These are phyloP conservation scores for Parsonsia alboflavescens DNA, from an alignment of 257 asterid genomes.

Conservation along the genomic window DNA sequence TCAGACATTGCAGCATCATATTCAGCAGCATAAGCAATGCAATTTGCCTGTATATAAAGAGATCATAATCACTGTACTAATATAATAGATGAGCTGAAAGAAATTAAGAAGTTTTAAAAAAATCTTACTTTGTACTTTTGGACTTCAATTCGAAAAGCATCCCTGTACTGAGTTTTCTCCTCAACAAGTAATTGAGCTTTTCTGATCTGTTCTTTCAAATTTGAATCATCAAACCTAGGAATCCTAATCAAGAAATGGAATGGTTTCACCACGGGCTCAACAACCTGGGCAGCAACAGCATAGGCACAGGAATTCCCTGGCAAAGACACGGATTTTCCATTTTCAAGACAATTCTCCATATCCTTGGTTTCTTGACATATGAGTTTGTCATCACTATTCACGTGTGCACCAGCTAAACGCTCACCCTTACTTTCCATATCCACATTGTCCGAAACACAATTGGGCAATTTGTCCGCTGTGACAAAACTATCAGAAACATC, in stretches of 20 bases:
- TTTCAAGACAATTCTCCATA: slow-evolving; percentile 29
- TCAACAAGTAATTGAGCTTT: slow-evolving; percentile 62
- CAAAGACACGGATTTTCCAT: slow-evolving; percentile 26
- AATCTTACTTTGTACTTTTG: slow-evolving; percentile 61
- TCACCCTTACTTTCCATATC: slow-evolving; percentile 29
- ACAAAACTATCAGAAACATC: slow-evolving; percentile 21
- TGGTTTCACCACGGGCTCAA: slow-evolving; percentile 35
- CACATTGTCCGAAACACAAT: slow-evolving; percentile 22
- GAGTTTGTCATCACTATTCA: slow-evolving; percentile 7
- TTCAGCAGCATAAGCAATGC: slow-evolving; percentile 54
- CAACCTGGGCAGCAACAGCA: slow-evolving; percentile 22
- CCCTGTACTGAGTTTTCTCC: slow-evolving; percentile 74
- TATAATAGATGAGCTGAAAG: background rate
- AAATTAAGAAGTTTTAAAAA: background rate
- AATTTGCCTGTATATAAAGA: slow-evolving; percentile 50
- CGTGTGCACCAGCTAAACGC: slow-evolving; percentile 24
- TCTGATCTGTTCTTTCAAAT: slow-evolving; percentile 52
- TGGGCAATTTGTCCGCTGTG: slow-evolving; percentile 22
- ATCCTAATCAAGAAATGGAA: slow-evolving; percentile 54
- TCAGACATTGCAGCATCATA: slow-evolving; percentile 62
- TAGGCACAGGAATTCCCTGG: slow-evolving; percentile 38
- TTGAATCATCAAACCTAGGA: slow-evolving; percentile 65
- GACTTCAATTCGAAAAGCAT: slow-evolving; percentile 56
- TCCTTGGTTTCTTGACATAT: slow-evolving; percentile 24
- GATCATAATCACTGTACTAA: slow-evolving; percentile 7